Percentiles rank a stretch among this genome's conserved stretches.
These are phyloP conservation scores for Sideroxylon spinosum DNA, from an alignment of 179 eudicot species.

Conservation along the genomic window DNA sequence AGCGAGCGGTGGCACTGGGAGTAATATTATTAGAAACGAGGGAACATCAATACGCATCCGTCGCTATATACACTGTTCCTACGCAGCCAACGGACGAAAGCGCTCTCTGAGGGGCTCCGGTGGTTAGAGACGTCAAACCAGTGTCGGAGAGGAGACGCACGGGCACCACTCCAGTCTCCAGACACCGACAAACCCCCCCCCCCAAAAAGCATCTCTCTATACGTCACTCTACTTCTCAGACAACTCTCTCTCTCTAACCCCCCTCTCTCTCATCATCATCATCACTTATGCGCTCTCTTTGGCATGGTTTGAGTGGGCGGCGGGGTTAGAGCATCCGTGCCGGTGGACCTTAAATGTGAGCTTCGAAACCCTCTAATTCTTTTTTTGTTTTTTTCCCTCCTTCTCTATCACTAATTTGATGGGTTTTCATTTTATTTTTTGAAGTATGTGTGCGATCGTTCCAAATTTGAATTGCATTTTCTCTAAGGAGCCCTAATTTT, in stretches of 20 bases:
- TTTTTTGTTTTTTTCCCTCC: no score
- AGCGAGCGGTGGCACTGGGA: no score
- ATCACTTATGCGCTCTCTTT: not conserved
- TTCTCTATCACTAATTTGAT: not conserved
- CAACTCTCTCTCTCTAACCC: not conserved
- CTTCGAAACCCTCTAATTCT: not conserved
- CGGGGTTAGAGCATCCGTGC: slow-evolving; percentile 4
- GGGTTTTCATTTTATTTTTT: not conserved
- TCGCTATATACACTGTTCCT: no score
- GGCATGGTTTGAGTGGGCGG: not conserved
- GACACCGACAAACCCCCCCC: no score
- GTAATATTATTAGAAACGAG: no score
- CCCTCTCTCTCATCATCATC: not conserved
- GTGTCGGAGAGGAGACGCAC: no score
- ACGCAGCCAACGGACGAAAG: no score
- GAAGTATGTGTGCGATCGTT: not conserved
- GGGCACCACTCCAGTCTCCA: no score
- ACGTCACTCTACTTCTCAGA: not conserved
- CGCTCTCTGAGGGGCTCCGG: no score
- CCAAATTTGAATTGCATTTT: not conserved
- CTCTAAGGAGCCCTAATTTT: not conserved
- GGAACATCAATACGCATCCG: no score
- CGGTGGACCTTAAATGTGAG: slow-evolving; percentile 14
- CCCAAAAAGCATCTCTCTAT: not conserved
- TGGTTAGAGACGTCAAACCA: no score